Conservation (phyloP, 2,329 filamentous ascomycete species). For the Ceratocystis variospora region DNA sequence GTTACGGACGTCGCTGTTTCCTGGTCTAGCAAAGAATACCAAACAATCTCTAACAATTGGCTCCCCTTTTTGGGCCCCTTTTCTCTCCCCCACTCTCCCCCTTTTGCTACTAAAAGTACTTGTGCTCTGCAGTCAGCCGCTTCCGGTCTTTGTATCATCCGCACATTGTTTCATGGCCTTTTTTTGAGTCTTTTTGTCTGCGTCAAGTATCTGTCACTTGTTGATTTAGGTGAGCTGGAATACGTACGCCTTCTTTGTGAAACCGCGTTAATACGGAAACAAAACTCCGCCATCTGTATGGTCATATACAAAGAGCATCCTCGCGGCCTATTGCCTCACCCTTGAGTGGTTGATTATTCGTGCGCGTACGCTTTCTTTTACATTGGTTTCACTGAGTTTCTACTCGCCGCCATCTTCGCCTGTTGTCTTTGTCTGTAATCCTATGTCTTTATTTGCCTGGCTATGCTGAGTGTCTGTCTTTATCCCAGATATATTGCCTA, state of each 20-base stretch:
- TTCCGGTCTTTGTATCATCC: background rate
- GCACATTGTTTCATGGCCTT: background rate
- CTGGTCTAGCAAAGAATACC: background rate
- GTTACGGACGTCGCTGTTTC: background rate
- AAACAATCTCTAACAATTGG: background rate
- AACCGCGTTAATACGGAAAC: background rate
- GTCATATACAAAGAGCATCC: background rate
- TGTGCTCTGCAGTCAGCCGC: background rate
- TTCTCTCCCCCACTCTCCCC: background rate
- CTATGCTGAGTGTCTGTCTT: background rate
- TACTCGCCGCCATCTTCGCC: constrained; percentile 1
- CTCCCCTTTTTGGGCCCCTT: background rate
- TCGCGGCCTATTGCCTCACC: background rate
- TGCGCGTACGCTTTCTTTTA: background rate
- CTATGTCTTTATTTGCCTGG: background rate
- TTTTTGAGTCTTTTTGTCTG: background rate
- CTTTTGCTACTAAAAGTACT: background rate
- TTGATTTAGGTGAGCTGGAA: background rate
- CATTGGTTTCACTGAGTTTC: background rate
- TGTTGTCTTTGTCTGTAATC: background rate
- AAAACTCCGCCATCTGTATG: background rate
- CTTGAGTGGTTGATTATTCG: background rate
- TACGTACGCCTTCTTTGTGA: background rate
- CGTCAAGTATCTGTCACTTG: background rate
- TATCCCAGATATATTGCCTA: background rate